Evolutionary conservation across 805 yeast species (phyloP).

Genomic region (Vanderwaltozyma verrucispora): DNA sequence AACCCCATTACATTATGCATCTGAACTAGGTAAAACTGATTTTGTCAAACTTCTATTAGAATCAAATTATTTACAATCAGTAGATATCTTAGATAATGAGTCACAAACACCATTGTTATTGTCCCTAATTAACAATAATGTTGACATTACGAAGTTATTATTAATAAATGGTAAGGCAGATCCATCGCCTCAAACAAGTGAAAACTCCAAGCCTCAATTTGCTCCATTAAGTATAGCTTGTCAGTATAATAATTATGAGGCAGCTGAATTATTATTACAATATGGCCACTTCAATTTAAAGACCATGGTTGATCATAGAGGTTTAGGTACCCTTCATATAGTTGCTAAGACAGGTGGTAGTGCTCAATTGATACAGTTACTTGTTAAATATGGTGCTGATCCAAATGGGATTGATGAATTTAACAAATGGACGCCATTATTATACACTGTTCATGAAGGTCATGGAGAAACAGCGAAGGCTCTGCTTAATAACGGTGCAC

Average conservation of each 20-base stretch:
- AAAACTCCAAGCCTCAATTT: slow-evolving; percentile 43
- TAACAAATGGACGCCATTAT: slow-evolving; percentile 89
- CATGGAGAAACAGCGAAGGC: slow-evolving; percentile 59
- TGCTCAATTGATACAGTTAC: slow-evolving; percentile 51
- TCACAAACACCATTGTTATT: slow-evolving; percentile 75
- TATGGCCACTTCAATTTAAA: slow-evolving; percentile 7
- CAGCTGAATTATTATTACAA: slow-evolving; percentile 52
- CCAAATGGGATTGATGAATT: slow-evolving; percentile 74
- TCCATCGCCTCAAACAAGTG: not conserved
- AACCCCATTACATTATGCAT: slow-evolving; percentile 80
- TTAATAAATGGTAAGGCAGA: slow-evolving; percentile 37
- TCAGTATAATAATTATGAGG: slow-evolving; percentile 64
- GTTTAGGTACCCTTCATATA: slow-evolving; percentile 78
- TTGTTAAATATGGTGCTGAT: slow-evolving; percentile 63
- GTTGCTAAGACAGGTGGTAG: slow-evolving; percentile 75
- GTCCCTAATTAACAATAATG: slow-evolving; percentile 62
- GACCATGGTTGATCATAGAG: slow-evolving; percentile 63
- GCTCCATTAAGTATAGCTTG: slow-evolving; percentile 82
- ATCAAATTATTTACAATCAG: slow-evolving; percentile 22
- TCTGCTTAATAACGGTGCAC: slow-evolving; percentile 65
- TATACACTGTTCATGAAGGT: slow-evolving; percentile 84
- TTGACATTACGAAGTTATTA: slow-evolving; percentile 38
- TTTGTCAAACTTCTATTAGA: slow-evolving; percentile 32
- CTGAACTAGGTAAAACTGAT: slow-evolving; percentile 44
- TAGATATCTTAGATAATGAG: slow-evolving; percentile 49